Conservation (phyloP, 192 early-diverging fungal genomes). For the Allomyces javanicus region DNA sequence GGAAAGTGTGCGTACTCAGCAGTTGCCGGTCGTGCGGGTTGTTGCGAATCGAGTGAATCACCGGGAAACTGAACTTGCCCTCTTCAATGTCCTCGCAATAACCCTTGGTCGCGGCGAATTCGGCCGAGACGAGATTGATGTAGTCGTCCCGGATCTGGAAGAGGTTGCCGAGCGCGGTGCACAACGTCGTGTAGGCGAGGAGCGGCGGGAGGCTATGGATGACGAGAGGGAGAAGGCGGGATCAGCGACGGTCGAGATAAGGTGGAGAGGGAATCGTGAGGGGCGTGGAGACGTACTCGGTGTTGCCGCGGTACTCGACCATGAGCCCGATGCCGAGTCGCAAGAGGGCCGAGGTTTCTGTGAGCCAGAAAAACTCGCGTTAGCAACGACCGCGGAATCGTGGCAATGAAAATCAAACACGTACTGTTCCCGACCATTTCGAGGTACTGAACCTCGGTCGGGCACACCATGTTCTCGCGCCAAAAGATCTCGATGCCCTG, state of each 20-base stretch:
- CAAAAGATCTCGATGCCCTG: conserved; percentile 98
- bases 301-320: conserved; percentile 44
- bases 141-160: conserved; percentile 98
- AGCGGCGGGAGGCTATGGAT: neutral
- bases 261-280: no score
- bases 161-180: conserved; percentile 75
- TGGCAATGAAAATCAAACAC: conserved; percentile 8
- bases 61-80: conserved; percentile 94
- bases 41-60: conserved; percentile 65
- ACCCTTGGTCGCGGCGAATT: conserved; percentile 86
- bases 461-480: conserved; percentile 78
- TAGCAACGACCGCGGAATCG: neutral
- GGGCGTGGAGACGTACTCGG: neutral
- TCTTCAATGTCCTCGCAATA: conserved; percentile 97
- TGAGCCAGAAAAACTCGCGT: neutral
- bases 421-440: conserved; percentile 89
- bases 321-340: conserved; percentile 84
- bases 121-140: conserved; percentile 70
- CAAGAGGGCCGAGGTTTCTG: conserved; percentile 93
- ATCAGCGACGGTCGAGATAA: neutral
- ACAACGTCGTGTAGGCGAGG: conserved; percentile 51
- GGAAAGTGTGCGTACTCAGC: conserved; percentile 29
- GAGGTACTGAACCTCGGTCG: conserved; percentile 78
- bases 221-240: neutral
- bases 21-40: conserved; percentile 43